Base-by-base conservation (phyloP, 108 stramenopile species). In the Skeletonema tropicum region DNA sequence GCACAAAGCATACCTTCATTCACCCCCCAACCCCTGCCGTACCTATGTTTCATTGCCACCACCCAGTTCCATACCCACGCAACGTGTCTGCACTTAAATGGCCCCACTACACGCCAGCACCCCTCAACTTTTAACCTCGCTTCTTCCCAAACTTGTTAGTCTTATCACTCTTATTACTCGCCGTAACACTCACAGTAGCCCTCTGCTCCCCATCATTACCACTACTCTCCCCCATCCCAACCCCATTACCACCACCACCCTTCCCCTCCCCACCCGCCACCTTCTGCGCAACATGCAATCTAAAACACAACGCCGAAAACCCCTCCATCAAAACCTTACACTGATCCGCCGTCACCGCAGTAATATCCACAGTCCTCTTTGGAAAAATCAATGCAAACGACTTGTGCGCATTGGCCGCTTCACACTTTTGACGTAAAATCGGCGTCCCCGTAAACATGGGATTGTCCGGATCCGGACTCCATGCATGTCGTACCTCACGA, bases 321-420 rank as follows among this genome's bases (percentile, higher is more conserved):
- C 94, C 94, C 82, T 95, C 94, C 92, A 95, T 93, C 68, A 95
- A 73, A 3, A 95, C 94, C 77, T 95, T 95, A 80, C 94, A 95
- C 58, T 95, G 94, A 83, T 95, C 94, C 7, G 94, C 94, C 33
- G 94, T 95, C 52, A 95, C 92, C 2, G 94, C 92, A 6, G 94
- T 95, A 70, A 95, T 93, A 68, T 95, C 94, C 41, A 95, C 94
- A 3, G 94, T 95, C 36, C 94, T 71, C 42, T 86, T 90, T 6
- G 92, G 92, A 66, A 95, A 95, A 41, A 95, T 93, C 11, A 95
- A 69, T 5, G 94, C 94, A 84, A 95, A 95, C 35, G 82, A 84
- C 80, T 95, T 95, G 79, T 93, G 92, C 0, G 92, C 94, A 68
- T 95, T 95, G 25, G 94, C 92, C 23, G 92, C 92, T 73, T 95